A percentile compares a stretch with the other conserved stretches of the same genome.
phyloP scores from a whole-genome alignment of 2,329 filamentous ascomycete species.

The Penicillium sp. region DNA sequence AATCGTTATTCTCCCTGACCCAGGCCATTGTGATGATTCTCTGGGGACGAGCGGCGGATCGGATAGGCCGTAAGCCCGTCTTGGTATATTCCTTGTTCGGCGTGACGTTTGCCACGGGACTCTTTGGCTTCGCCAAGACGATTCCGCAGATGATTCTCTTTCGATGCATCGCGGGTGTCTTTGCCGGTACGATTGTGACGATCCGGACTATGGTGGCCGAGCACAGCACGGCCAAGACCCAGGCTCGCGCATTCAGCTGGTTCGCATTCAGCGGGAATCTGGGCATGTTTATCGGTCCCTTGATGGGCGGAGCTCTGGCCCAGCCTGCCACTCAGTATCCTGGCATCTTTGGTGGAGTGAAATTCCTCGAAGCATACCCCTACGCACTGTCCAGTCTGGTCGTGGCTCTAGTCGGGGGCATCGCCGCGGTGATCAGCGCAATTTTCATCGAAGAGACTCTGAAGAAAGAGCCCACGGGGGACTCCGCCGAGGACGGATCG shows the following conservation, averaged over 20 bases:
- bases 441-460: conserved; percentile 48
- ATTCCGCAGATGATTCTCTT: conserved; percentile 71
- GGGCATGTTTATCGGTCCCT: conserved; percentile 65
- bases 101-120: conserved; percentile 52
- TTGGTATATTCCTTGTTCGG: conserved; percentile 63
- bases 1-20: conserved; percentile 63
- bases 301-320: conserved; percentile 60
- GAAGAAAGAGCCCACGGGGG: conserved; percentile 43
- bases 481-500: neutral
- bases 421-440: conserved; percentile 46
- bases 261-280: conserved; percentile 71
- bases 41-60: conserved; percentile 65
- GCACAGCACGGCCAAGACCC: conserved; percentile 61
- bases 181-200: conserved; percentile 67
- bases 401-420: conserved; percentile 50
- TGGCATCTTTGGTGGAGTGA: conserved; percentile 47
- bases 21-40: conserved; percentile 72
- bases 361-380: conserved; percentile 59
- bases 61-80: conserved; percentile 65
- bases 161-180: conserved; percentile 65
- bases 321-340: conserved; percentile 62
- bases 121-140: conserved; percentile 62
- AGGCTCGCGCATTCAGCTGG: conserved; percentile 67
- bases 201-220: conserved; percentile 73
- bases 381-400: conserved; percentile 61